phyloP scores from a whole-genome alignment of 495 filamentous ascomycete genomes.

The Acidomyces sp. region DNA sequence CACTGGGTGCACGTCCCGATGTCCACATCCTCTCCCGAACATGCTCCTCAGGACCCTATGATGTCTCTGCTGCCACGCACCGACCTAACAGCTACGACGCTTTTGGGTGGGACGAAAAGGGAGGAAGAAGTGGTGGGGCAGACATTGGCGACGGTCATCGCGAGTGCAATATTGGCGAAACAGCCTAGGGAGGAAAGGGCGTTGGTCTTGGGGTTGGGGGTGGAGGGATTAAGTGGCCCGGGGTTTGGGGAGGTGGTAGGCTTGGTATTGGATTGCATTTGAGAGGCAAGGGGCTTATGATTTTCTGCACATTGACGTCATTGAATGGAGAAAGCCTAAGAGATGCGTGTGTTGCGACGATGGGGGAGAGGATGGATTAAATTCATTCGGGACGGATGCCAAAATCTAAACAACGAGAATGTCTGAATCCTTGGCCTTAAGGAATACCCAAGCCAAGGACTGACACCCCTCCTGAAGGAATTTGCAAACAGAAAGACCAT shows the following conservation, averaged over 20 bases:
- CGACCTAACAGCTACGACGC: conserved; percentile 72
- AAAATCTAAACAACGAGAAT: too few species aligned
- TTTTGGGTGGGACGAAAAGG: conserved; percentile 71
- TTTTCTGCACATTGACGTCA: too few species aligned
- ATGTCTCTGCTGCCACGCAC: conserved; percentile 57
- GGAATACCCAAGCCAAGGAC: too few species aligned
- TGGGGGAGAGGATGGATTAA: too few species aligned
- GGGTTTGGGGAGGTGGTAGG: conserved; percentile 75
- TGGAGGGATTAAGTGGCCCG: conserved; percentile 44
- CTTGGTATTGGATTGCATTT: conserved; percentile 45
- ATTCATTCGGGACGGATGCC: too few species aligned
- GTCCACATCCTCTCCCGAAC: conserved; percentile 41
- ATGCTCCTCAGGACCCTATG: conserved; percentile 30
- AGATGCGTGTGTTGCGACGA: too few species aligned
- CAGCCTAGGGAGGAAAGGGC: conserved; percentile 65
- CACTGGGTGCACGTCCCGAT: conserved; percentile 96
- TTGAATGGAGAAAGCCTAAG: too few species aligned
- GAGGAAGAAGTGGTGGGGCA: conserved; percentile 76
- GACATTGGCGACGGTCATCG: conserved; percentile 78
- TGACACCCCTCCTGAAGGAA: too few species aligned
- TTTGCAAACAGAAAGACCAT: too few species aligned
- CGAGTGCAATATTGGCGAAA: conserved; percentile 57
- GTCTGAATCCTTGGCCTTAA: too few species aligned
- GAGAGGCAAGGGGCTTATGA: conserved; percentile 1
- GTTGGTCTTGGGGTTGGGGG: conserved; percentile 68